Percentiles rank a stretch among this genome's conserved stretches.
Evolutionary conservation across 2,329 filamentous ascomycete genomes (phyloP).

Genomic region (Whalleya microplaca): DNA sequence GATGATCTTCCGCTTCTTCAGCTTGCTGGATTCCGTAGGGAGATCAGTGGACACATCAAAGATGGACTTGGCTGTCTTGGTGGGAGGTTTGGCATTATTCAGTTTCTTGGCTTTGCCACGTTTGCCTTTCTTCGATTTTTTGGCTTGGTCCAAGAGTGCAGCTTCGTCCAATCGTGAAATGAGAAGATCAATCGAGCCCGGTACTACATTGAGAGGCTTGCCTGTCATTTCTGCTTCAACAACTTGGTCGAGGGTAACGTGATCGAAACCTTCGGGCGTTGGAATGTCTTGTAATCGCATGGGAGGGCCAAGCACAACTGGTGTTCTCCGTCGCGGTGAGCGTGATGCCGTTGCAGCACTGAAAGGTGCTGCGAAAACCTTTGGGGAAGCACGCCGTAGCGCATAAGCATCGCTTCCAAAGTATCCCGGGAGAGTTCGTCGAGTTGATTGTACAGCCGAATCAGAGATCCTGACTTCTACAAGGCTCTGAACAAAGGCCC

Average conservation of each 20-base stretch:
- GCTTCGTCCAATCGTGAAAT: constrained; percentile 3
- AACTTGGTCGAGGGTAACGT: constrained; percentile 19
- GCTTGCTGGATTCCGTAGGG: constrained; percentile 18
- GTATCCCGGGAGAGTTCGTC: constrained; percentile 14
- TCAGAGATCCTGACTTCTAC: constrained; percentile 32
- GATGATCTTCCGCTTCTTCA: constrained; percentile 33
- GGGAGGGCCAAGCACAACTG: not conserved
- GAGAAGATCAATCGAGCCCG: constrained; percentile 39
- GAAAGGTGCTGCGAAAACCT: too few species aligned
- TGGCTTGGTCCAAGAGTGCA: too few species aligned
- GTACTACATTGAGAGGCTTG: constrained; percentile 39
- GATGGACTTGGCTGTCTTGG: too few species aligned
- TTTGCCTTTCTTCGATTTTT: too few species aligned
- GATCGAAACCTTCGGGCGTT: too few species aligned
- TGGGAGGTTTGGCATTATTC: too few species aligned
- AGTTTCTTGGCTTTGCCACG: too few species aligned
- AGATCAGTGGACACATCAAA: too few species aligned
- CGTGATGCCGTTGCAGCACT: constrained; percentile 24
- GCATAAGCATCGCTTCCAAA: constrained; percentile 11
- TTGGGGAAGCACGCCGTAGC: constrained; percentile 13
- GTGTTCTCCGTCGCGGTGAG: constrained; percentile 17
- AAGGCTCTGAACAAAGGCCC: constrained; percentile 53
- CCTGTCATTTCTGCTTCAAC: constrained; percentile 28
- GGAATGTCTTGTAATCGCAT: not conserved
- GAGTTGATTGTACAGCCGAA: constrained; percentile 16